Evolutionary conservation across 2,329 filamentous ascomycete genomes (phyloP).

Genomic region (Emmonsia crescens): DNA sequence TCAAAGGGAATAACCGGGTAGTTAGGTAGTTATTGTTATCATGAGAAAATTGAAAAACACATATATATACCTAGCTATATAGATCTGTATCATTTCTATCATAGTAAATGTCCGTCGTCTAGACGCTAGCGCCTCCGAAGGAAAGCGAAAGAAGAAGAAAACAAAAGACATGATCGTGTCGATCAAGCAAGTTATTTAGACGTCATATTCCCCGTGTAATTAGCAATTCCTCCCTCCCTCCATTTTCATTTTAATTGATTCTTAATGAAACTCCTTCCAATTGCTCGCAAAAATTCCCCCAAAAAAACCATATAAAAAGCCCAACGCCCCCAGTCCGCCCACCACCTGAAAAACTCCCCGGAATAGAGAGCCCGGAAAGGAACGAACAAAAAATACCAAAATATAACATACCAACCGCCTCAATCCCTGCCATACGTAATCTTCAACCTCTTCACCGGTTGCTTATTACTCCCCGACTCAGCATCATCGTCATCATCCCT

Average conservation of each 20-base stretch:
- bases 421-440: slow-evolving; percentile 36
- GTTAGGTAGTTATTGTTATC: too few species aligned
- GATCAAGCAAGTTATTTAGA: neutral
- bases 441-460: slow-evolving; percentile 34
- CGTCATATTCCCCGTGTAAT: neutral
- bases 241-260: too few species aligned
- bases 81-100: neutral
- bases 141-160: neutral
- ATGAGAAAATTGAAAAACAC: too few species aligned
- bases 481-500: slow-evolving; percentile 24
- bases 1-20: too few species aligned
- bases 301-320: neutral
- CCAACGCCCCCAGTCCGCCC: neutral
- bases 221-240: neutral
- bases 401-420: slow-evolving; percentile 1
- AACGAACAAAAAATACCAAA: neutral
- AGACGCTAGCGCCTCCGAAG: neutral
- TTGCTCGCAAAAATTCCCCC: neutral
- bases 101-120: neutral
- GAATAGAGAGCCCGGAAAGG: neutral
- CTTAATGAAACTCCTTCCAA: neutral
- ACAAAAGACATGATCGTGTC: neutral
- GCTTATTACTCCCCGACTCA: slow-evolving; percentile 22
- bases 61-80: neutral
- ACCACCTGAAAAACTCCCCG: neutral